Evolutionary conservation across 306 rosid species (phyloP).

Genomic region (Casuarina glauca): DNA sequence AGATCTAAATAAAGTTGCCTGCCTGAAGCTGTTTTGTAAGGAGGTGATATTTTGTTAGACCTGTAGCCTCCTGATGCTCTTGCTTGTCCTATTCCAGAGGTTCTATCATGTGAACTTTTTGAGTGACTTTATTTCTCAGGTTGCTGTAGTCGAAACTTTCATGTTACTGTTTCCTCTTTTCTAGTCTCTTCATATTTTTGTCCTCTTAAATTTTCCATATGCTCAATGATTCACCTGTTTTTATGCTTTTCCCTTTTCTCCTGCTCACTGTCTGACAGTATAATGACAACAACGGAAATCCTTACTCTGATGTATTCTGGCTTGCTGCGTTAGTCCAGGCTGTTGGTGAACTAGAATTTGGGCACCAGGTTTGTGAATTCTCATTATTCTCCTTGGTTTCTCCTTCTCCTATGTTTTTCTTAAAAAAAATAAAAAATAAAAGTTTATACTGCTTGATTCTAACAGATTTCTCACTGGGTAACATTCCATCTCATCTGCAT

Average conservation of each 20-base stretch:
- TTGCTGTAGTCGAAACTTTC: background rate
- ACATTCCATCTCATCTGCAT: background rate
- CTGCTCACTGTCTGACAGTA: constrained; percentile 54
- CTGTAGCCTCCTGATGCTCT: background rate
- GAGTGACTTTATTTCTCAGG: background rate
- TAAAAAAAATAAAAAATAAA: background rate
- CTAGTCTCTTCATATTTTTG: background rate
- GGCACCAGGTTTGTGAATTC: constrained; percentile 73
- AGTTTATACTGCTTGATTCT: constrained; percentile 6
- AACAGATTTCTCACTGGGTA: background rate
- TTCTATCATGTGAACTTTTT: background rate
- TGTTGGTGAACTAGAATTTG: constrained; percentile 91
- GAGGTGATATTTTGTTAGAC: background rate
- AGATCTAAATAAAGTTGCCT: background rate
- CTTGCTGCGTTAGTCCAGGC: constrained; percentile 91
- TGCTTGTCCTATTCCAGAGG: constrained; percentile 3
- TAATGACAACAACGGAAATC: constrained; percentile 91
- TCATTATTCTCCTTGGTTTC: constrained; percentile 16
- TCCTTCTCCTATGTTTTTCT: background rate
- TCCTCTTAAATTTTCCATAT: background rate
- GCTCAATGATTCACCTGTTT: constrained; percentile 6
- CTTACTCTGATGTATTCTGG: constrained; percentile 96
- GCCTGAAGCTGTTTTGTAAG: background rate
- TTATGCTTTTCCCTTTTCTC: constrained; percentile 22
- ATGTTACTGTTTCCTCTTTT: background rate